phyloP scores from a whole-genome alignment of 176 grass and related monocot species.

The Oryza glumipatula region DNA sequence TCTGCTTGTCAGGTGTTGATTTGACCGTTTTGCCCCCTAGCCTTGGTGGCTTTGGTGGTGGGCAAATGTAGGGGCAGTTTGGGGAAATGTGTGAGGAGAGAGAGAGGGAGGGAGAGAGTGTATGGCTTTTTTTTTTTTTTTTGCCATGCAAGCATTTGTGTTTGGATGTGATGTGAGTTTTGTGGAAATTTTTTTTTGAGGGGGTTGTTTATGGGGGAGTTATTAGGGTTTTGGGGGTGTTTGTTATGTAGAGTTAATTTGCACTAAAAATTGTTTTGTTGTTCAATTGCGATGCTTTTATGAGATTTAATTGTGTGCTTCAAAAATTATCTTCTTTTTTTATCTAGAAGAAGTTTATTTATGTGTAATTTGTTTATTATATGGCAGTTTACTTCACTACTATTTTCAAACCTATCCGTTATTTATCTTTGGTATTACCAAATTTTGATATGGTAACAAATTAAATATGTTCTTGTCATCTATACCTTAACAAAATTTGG shows the following conservation, averaged over 20 bases:
- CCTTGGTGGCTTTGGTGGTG: neutral
- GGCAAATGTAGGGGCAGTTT: neutral
- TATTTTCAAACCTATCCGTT: too few species aligned
- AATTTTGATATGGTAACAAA: too few species aligned
- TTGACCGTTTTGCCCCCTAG: slow-evolving; percentile 30
- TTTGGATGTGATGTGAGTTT: neutral
- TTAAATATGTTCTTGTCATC: too few species aligned
- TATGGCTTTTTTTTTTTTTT: too few species aligned
- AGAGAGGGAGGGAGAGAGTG: neutral
- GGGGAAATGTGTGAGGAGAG: neutral
- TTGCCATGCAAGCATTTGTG: slow-evolving; percentile 38
- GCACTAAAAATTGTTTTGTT: neutral
- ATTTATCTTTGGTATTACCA: too few species aligned
- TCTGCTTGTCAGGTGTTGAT: neutral
- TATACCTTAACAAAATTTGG: too few species aligned
- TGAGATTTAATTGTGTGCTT: neutral
- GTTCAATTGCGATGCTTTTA: neutral
- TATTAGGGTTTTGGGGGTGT: neutral
- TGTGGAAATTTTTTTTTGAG: neutral
- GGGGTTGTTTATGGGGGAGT: neutral
- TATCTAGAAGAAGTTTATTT: too few species aligned
- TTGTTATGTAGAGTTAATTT: neutral
- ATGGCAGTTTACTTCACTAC: too few species aligned
- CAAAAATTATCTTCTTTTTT: too few species aligned
- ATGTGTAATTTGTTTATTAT: too few species aligned